Evolutionary conservation across 2,329 filamentous ascomycete species (phyloP), one percentile per base, ranked within the genome.

Genomic region (Arthrobotrys iridis): DNA sequence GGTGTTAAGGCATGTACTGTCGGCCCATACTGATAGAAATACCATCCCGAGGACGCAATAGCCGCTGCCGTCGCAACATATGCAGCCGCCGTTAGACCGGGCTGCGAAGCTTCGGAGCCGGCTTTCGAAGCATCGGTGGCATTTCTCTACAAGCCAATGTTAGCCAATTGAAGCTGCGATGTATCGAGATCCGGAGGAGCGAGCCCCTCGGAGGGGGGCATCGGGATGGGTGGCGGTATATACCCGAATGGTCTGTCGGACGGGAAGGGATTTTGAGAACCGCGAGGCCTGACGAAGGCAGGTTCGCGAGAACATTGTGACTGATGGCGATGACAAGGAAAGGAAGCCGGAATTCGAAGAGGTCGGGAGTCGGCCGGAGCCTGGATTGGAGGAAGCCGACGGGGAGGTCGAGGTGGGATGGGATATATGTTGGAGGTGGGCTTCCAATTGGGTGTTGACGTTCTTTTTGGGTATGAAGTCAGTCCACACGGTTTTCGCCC

Each of bases 11-110:
- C 95, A 84, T 93, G 88, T 77, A 92, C 91, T 81, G 91, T 89
- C 81, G 92, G 89, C 81, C 93, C 95, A 84, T 96, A 98, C 80
- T 96, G 90, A 85, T 97, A 93, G 84, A 94, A 96, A 86, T 97
- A 98, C 93, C 93, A 98, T 80, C 92, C 93, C 81, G 94, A 89
- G 79, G 94, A 94, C 81, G 93, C 93, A 84, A 92, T 86, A 81
- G 94, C 93, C 82, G 93, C 87, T 80, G 91, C 89, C 80, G 93
- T 97, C 80, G 95, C 93, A 82, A 91, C 92, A 81, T 89, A 88
- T 82, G 92, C 93, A 82, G 93, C 91, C 81, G 93, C 87, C 85
- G 94, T 97, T 84, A 95, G 87, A 84, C 90, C 58, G 35, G 66
- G 33, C 59, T 66, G 58, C 28, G 66, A 63, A 22, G 55, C 73